Conservation (phyloP, 176 grass and related monocot genomes). For the Saccharum officinarum region DNA sequence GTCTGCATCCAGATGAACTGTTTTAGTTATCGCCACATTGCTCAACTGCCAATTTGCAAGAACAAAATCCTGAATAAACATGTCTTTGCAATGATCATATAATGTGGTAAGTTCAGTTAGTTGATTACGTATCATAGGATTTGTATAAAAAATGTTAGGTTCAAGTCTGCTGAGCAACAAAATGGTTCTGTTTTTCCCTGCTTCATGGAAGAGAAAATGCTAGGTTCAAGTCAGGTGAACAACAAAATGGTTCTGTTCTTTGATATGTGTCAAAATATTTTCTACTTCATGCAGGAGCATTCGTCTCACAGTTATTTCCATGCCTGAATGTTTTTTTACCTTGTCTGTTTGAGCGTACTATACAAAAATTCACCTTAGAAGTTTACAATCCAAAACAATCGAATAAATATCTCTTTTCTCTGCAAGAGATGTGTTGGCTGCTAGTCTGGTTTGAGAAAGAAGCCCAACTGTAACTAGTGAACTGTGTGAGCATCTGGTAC, state of each 20-base stretch:
- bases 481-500: neutral
- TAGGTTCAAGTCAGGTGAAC: neutral
- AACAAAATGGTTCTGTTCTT: slow-evolving; percentile 4
- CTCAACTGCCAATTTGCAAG: neutral
- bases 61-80: neutral
- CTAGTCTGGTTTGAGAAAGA: slow-evolving; percentile 18
- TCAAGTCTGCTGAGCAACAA: neutral
- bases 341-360: neutral
- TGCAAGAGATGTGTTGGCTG: slow-evolving; percentile 15
- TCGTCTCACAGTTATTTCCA: neutral
- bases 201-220: neutral
- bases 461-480: slow-evolving; percentile 18
- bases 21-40: neutral
- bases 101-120: neutral
- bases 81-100: neutral
- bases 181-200: slow-evolving; percentile 4
- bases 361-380: neutral
- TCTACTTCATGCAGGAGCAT: neutral
- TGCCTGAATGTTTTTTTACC: neutral
- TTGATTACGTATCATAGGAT: slow-evolving; percentile 2
- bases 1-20: slow-evolving; percentile 2
- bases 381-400: neutral
- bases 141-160: neutral
- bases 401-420: neutral
- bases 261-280: neutral